Percentiles rank a stretch among this genome's conserved stretches.
These are phyloP conservation scores for Cutaneotrichosporon mucoides DNA, from an alignment of 1,284 basidiomycete species.

Conservation along the genomic window DNA sequence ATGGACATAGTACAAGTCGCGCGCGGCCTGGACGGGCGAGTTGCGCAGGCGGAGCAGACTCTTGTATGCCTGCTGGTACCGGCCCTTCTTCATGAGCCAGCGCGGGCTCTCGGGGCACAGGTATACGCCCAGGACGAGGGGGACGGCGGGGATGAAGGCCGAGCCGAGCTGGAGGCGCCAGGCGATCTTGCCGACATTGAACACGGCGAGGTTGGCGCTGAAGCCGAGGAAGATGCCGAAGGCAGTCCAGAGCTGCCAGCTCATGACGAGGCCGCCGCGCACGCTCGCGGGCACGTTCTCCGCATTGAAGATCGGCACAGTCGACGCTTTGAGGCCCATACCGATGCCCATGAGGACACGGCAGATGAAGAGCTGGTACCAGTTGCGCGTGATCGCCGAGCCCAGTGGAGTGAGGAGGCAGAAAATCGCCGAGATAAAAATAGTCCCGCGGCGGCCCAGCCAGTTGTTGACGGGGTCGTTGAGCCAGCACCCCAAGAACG, in stretches of 20 bases:
- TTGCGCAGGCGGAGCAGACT: conserved; percentile 64
- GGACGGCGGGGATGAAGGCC: conserved; percentile 49
- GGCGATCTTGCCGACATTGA: conserved; percentile 28
- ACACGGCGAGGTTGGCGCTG: conserved; percentile 28
- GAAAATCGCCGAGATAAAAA: conserved; percentile 63
- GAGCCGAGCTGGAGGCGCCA: conserved; percentile 54
- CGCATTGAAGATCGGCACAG: conserved; percentile 50
- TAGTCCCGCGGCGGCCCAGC: conserved; percentile 62
- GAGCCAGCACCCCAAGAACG: conserved; percentile 55
- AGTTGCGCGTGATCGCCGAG: conserved; percentile 57
- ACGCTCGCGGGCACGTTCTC: conserved; percentile 50
- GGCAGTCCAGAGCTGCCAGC: conserved; percentile 50
- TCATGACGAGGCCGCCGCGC: conserved; percentile 55
- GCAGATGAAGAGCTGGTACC: conserved; percentile 53
- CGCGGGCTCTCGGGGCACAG: conserved; percentile 61
- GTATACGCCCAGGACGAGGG: conserved; percentile 54
- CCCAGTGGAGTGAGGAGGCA: conserved; percentile 58
- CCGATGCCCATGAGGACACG: conserved; percentile 49
- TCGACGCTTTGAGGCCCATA: conserved; percentile 51
- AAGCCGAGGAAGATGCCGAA: conserved; percentile 44
- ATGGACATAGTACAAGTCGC: conserved; percentile 56
- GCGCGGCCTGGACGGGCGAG: conserved; percentile 67
- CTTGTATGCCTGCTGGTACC: conserved; percentile 62
- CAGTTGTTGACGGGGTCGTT: conserved; percentile 65
- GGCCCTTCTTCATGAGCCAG: conserved; percentile 68